Base-by-base conservation (phyloP, 768 basidiomycete genomes). In the Russula griseocarnosa region DNA sequence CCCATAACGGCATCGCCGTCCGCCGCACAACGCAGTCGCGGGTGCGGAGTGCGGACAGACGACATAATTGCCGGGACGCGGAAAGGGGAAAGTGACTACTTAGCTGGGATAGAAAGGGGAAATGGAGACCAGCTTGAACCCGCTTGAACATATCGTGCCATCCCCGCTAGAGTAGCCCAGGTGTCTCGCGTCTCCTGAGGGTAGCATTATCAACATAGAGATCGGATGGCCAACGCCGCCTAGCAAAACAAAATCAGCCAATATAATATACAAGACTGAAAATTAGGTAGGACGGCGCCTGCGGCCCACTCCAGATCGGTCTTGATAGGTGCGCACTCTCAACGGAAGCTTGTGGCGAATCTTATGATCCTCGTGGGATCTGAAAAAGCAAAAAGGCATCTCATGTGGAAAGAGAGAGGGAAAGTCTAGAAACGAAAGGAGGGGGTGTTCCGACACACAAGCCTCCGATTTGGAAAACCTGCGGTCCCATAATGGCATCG, bases 1-100 rank as follows among this genome's bases (percentile, higher is more conserved):
- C 62, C 57, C 57, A 44, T 30, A 28, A 16, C 51, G 58, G 58
- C 52, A 22, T 34, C 9, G n/a, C 7, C 58, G 30, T 40, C 63
- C 40, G 30, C 59, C 54, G n/a, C 54, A 65, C 63, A 49, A 44
- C 63, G 63, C 49, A 50, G 63, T 65, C 63, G 63, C 63, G 52
- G 62, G 30, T 42, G 26, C 63, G 63, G 5, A 58, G 54, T 42
- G 24, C 49, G 54, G 54, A 18, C 63, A 20, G 49, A 60, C 54
- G 24, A 22, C 54, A 36, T n/a, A 30, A 30, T 36, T 59, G 13
- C 63, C 63, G 42, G 47, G 63, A 56, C 59, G 54, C 63, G 58
- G 53, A 52, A 24, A 18, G 59, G 34, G 20, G 24, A 14, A 60
- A 26, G 36, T n/a, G 49, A 51, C 20, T 5, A 65, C 63, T 60